These are phyloP conservation scores for Kwoniella dejecticola DNA, from an alignment of 768 basidiomycete species.

Conservation along the genomic window DNA sequence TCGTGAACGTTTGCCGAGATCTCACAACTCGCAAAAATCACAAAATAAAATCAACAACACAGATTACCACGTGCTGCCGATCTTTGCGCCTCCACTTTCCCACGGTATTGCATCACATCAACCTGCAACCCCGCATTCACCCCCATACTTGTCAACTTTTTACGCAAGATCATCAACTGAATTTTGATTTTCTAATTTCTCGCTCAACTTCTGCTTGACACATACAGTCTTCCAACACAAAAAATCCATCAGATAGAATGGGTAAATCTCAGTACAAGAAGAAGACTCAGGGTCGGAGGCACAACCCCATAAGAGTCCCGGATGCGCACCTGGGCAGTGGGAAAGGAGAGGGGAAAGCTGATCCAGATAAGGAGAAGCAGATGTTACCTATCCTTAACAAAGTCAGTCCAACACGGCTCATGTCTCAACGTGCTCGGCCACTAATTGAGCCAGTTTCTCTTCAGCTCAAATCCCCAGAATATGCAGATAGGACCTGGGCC, in stretches of 20 bases:
- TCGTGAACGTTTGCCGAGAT: not conserved
- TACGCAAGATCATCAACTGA: not conserved
- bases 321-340: constrained; percentile 87
- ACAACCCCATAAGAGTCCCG: constrained; percentile 91
- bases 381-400: constrained; percentile 89
- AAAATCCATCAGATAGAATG: constrained; percentile 64
- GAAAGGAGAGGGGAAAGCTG: constrained; percentile 61
- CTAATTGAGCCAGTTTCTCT: too few species aligned
- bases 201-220: not conserved
- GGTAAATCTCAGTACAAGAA: constrained; percentile 74
- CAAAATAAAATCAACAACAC: constrained; percentile 5
- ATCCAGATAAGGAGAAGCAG: constrained; percentile 73
- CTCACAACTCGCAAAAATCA: not conserved
- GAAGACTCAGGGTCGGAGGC: constrained; percentile 79
- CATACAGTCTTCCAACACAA: not conserved
- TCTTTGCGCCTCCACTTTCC: constrained; percentile 1
- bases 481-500: constrained; percentile 86
- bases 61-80: constrained; percentile 5
- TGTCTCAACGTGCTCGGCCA: too few species aligned
- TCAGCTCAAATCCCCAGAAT: constrained; percentile 60
- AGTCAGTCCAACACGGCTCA: too few species aligned
- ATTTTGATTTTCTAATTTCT: not conserved
- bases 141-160: too few species aligned
- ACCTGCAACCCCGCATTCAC: not conserved
- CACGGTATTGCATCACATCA: not conserved